phyloP scores from a whole-genome alignment of 2,329 filamentous ascomycete species.

The Xylaria sp. region DNA sequence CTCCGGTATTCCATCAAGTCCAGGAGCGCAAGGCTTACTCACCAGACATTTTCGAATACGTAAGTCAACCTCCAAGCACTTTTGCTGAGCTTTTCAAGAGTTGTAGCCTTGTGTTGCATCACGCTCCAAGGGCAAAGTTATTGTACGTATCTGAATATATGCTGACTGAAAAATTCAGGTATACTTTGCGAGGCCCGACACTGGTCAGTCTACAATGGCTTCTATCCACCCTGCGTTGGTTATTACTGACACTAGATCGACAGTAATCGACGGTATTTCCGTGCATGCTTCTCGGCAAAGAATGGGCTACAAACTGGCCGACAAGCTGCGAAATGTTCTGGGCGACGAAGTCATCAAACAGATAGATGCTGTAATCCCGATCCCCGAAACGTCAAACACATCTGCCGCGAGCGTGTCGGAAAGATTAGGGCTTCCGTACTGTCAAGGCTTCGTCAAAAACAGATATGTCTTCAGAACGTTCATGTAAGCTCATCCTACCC shows the following conservation, averaged over 20 bases:
- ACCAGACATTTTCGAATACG: constrained; percentile 74
- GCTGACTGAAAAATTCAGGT: constrained; percentile 59
- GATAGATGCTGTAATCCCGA: constrained; percentile 67
- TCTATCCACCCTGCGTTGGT: not conserved
- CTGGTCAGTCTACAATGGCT: constrained; percentile 32
- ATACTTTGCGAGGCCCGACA: constrained; percentile 77
- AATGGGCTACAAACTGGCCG: constrained; percentile 75
- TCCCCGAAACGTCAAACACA: constrained; percentile 76
- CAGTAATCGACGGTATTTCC: constrained; percentile 23
- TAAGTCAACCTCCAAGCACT: not conserved
- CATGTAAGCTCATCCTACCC: constrained; percentile 46
- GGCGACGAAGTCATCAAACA: constrained; percentile 65
- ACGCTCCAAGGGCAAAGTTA: no score
- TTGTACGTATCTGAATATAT: not conserved
- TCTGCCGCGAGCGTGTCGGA: constrained; percentile 73
- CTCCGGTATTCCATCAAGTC: constrained; percentile 72
- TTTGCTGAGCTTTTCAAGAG: not conserved
- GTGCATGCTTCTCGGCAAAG: constrained; percentile 66
- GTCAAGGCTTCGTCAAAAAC: constrained; percentile 77
- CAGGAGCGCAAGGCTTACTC: constrained; percentile 65
- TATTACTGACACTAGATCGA: constrained; percentile 1
- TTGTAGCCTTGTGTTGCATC: not conserved
- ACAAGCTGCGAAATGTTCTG: constrained; percentile 65
- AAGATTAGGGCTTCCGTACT: constrained; percentile 70
- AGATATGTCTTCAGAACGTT: constrained; percentile 81